A percentile compares a stretch with the other conserved stretches of the same genome.
Conservation (phyloP, 2,329 filamentous ascomycete genomes). For the Dryadomyces quercus-mongolicae region DNA sequence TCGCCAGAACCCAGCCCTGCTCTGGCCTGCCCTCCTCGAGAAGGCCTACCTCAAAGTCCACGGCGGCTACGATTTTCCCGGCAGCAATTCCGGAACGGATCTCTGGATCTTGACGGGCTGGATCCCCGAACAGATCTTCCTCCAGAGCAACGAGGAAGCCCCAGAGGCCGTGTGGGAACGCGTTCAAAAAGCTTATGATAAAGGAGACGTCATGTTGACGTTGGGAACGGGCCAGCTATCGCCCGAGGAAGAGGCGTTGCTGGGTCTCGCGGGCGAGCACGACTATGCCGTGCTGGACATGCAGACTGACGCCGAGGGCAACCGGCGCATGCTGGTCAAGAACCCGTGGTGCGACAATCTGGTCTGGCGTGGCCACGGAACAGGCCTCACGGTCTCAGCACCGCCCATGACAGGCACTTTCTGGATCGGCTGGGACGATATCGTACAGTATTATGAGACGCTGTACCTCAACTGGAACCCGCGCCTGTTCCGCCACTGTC, state of each 20-base stretch:
- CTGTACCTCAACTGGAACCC: conserved; percentile 98
- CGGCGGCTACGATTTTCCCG: conserved; percentile 94
- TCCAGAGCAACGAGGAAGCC: conserved; percentile 70
- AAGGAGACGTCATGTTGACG: conserved; percentile 75
- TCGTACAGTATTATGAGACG: conserved; percentile 86
- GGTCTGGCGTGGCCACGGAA: conserved; percentile 48
- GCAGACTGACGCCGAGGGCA: conserved; percentile 42
- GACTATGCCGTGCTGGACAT: conserved; percentile 88
- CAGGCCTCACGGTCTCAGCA: background rate
- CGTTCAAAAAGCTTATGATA: conserved; percentile 60
- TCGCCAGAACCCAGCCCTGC: conserved; percentile 61
- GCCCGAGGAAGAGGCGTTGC: conserved; percentile 59
- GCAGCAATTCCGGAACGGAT: conserved; percentile 93
- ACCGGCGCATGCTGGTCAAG: conserved; percentile 69
- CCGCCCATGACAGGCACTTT: conserved; percentile 58
- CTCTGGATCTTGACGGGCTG: conserved; percentile 87
- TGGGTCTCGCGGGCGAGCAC: conserved; percentile 80
- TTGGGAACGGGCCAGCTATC: conserved; percentile 81
- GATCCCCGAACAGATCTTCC: conserved; percentile 91
- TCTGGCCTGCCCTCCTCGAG: conserved; percentile 89
- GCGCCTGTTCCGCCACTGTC: conserved; percentile 62
- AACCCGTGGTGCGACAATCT: conserved; percentile 89
- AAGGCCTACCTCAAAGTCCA: conserved; percentile 94
- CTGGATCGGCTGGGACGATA: conserved; percentile 83
- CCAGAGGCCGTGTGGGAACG: conserved; percentile 67